A percentile compares a stretch with the other conserved stretches of the same genome.
Conservation (phyloP, 2,329 filamentous ascomycete genomes). For the Fusarium stilboides region DNA sequence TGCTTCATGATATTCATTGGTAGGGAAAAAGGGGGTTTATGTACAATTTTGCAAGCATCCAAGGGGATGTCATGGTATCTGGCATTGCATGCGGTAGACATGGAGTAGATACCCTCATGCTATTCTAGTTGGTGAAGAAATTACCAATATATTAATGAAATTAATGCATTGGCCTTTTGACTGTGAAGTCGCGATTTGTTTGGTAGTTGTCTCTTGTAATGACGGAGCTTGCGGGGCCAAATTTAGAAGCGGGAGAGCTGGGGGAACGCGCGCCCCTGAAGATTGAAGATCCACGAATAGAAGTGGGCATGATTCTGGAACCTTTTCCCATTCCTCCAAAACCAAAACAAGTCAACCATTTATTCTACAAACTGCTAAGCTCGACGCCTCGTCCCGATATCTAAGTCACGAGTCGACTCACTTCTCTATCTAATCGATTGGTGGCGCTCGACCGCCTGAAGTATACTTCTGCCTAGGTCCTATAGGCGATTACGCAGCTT, state of each 20-base stretch:
- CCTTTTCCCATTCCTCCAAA: conserved; percentile 31
- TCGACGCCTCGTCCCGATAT: conserved; percentile 3
- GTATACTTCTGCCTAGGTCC: conserved; percentile 31
- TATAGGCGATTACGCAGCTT: conserved; percentile 35
- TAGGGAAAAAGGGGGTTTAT: conserved; percentile 33
- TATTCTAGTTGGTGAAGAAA: conserved; percentile 19
- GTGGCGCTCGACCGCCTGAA: conserved; percentile 21
- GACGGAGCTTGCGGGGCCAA: conserved; percentile 48
- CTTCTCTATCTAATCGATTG: not conserved
- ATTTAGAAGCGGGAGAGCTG: conserved; percentile 25
- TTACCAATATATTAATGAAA: conserved; percentile 16
- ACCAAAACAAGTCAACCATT: conserved; percentile 33
- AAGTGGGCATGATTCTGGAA: conserved; percentile 34
- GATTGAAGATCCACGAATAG: conserved; percentile 36
- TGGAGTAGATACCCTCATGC: conserved; percentile 35
- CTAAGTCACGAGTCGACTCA: not conserved
- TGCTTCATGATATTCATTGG: conserved; percentile 40
- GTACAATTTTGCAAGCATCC: conserved; percentile 33
- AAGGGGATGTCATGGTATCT: conserved; percentile 30
- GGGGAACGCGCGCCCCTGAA: conserved; percentile 41
- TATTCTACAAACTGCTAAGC: conserved; percentile 5
- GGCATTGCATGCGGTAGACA: conserved; percentile 31
- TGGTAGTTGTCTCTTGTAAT: conserved; percentile 10
- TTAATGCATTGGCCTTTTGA: conserved; percentile 2
- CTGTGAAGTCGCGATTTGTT: not conserved